A percentile compares a stretch with the other conserved stretches of the same genome.
These are phyloP conservation scores for Canariomyces notabilis DNA, from an alignment of 2,329 filamentous ascomycete species.

Conservation along the genomic window DNA sequence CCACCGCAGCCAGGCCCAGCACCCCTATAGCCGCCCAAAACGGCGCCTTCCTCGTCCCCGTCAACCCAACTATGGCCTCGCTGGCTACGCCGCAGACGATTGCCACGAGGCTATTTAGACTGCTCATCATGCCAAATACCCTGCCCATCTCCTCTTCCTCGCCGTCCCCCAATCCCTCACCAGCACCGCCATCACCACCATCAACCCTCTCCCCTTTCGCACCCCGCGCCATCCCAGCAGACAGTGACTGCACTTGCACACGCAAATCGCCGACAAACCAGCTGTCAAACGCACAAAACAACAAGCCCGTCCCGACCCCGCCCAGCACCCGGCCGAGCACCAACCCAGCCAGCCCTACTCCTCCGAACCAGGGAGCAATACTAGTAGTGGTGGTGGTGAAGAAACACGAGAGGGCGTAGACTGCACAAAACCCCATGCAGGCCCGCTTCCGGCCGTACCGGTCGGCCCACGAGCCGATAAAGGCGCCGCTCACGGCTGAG, in stretches of 20 bases:
- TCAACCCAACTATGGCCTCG: slow-evolving; percentile 43
- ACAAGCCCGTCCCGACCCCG: slow-evolving; percentile 50
- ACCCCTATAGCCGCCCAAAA: slow-evolving; percentile 38
- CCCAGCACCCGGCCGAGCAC: slow-evolving; percentile 50
- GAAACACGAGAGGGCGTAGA: slow-evolving; percentile 49
- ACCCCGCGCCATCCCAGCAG: slow-evolving; percentile 37
- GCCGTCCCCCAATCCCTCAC: slow-evolving; percentile 14
- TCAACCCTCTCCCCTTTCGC: slow-evolving; percentile 37
- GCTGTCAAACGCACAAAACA: slow-evolving; percentile 56
- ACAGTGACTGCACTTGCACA: no score
- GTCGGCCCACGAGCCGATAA: slow-evolving; percentile 45
- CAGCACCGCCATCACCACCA: not conserved
- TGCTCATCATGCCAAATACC: slow-evolving; percentile 48
- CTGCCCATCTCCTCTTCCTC: slow-evolving; percentile 40
- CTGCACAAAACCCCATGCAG: slow-evolving; percentile 50
- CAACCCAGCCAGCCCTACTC: not conserved
- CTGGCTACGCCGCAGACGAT: slow-evolving; percentile 48
- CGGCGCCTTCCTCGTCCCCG: slow-evolving; percentile 46
- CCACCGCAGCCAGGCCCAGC: slow-evolving; percentile 38
- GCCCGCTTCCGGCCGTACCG: slow-evolving; percentile 46
- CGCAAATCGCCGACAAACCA: slow-evolving; percentile 50
- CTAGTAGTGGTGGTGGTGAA: slow-evolving; percentile 27
- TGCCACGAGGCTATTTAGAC: slow-evolving; percentile 50
- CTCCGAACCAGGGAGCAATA: slow-evolving; percentile 34
- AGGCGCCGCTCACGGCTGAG: slow-evolving; percentile 39